Base-by-base conservation (phyloP, 225 moss, liverwort and hornwort genomes). In the Sphagnum tenellum region DNA sequence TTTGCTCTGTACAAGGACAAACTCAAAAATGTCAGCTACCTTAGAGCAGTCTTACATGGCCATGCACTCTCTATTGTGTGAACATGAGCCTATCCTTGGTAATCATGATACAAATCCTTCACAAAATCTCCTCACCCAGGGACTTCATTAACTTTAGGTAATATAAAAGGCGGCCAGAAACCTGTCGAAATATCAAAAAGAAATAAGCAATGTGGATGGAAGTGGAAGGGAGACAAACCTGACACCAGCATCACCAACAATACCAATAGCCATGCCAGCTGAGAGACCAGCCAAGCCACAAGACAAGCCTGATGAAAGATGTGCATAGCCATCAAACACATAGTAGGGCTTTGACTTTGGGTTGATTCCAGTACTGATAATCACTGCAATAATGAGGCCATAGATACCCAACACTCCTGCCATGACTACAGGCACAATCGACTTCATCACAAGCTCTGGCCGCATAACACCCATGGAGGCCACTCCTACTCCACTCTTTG, bases 401-500 rank as follows among this genome's bases (percentile, higher is more conserved):
- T 50, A 64, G 51, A 64, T 64, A 48, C 64, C 64, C 11, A 64
- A 49, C 49, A 64, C 64, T 64, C 47, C 64, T 2, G 49, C 64
- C 64, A 64, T 64, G 29, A 64, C 64, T 49, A 64, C 64, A 51
- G 64, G 64, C 10, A 64, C 64, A 11, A 64, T 64, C 3, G 64
- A 64, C 49, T 64, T 64, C 64, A 64, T 64, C 49, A 64, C 64
- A 8, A 64, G 49, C 13, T 64, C 64, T n/a, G 64, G 64, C 49
- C 64, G 8, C 64, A 64, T 64, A 7, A 64, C 64, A 48, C 64
- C 64, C 64, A 64, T 64, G 51, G 64, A 48, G 9, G 64, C 64
- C 64, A 64, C 64, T 50, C 64, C 64, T 14, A 64, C 64, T 64
- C 64, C 64, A 48, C 64, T 64, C 49, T 64, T 64, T 48, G 64